phyloP scores from a whole-genome alignment of 2,329 filamentous ascomycete species.

The Blastomyces emzantsi region DNA sequence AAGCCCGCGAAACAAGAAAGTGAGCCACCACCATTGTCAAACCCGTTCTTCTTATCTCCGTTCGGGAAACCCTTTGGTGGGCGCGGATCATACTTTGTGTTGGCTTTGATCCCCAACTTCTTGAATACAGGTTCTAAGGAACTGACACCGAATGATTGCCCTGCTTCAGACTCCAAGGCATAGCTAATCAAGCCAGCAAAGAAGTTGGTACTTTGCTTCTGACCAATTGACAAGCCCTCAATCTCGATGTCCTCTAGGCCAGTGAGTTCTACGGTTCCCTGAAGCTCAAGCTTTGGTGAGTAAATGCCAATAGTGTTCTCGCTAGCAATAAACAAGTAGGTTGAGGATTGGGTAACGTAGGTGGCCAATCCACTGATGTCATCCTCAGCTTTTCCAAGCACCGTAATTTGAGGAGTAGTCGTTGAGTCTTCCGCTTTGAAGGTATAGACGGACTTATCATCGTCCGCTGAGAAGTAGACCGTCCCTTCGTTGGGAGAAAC shows the following conservation, averaged over 20 bases:
- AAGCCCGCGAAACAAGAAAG: conserved; percentile 41
- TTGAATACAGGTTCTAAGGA: conserved; percentile 32
- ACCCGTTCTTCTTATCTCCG: conserved; percentile 30
- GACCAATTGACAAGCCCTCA: conserved; percentile 37
- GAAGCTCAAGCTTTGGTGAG: conserved; percentile 26
- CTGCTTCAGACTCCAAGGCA: conserved; percentile 35
- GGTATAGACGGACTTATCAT: conserved; percentile 29
- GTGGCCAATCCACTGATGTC: conserved; percentile 37
- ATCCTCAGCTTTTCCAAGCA: conserved; percentile 30
- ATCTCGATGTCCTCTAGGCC: conserved; percentile 37
- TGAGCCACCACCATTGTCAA: conserved; percentile 19
- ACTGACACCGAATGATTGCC: conserved; percentile 31
- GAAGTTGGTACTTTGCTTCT: conserved; percentile 30
- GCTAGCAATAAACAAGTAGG: conserved; percentile 39
- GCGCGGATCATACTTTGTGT: conserved; percentile 35
- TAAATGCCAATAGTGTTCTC: conserved; percentile 35
- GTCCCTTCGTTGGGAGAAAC: conserved; percentile 29
- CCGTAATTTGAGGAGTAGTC: conserved; percentile 27
- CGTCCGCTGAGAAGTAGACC: conserved; percentile 37
- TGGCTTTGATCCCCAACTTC: conserved; percentile 27
- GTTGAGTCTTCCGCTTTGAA: conserved; percentile 37
- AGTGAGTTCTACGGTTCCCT: conserved; percentile 32
- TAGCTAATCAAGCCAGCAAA: conserved; percentile 35
- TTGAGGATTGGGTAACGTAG: conserved; percentile 30
- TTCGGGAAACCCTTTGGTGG: conserved; percentile 16